These are phyloP conservation scores for Trichophyton mentagrophytes DNA, from an alignment of 2,329 filamentous ascomycete species.

Conservation along the genomic window DNA sequence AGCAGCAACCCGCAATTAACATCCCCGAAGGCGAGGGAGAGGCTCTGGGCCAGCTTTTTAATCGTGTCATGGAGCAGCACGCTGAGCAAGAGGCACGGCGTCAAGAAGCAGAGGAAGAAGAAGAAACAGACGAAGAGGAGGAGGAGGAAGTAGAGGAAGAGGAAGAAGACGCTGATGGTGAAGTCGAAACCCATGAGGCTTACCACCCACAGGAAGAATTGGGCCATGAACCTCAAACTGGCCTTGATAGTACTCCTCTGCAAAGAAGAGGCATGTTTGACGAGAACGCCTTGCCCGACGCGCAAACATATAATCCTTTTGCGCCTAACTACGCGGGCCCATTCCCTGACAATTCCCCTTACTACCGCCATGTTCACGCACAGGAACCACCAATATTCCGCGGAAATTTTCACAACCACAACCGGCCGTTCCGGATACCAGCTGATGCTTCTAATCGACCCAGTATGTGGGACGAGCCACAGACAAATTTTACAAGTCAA, in stretches of 20 bases:
- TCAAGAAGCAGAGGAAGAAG: slow-evolving; percentile 8
- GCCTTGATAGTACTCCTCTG: background rate
- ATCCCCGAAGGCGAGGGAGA: slow-evolving; percentile 47
- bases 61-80: slow-evolving; percentile 1
- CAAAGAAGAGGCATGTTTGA: background rate
- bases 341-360: background rate
- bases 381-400: background rate
- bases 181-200: background rate
- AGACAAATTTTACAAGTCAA: background rate
- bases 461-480: background rate
- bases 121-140: background rate
- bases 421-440: background rate
- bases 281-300: background rate
- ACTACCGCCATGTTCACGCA: background rate
- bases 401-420: background rate
- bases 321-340: background rate
- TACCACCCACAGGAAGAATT: background rate
- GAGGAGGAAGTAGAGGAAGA: slow-evolving; percentile 11
- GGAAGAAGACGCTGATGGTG: background rate
- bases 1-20: slow-evolving; percentile 89
- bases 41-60: slow-evolving; percentile 38
- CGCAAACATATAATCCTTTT: slow-evolving; percentile 1
- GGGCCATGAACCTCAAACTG: background rate
- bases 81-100: background rate
- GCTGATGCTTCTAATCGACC: background rate